Evolutionary conservation across 495 filamentous ascomycete genomes (phyloP), one percentile per base, ranked within the genome.

Genomic region (Tetracladium setigerum): DNA sequence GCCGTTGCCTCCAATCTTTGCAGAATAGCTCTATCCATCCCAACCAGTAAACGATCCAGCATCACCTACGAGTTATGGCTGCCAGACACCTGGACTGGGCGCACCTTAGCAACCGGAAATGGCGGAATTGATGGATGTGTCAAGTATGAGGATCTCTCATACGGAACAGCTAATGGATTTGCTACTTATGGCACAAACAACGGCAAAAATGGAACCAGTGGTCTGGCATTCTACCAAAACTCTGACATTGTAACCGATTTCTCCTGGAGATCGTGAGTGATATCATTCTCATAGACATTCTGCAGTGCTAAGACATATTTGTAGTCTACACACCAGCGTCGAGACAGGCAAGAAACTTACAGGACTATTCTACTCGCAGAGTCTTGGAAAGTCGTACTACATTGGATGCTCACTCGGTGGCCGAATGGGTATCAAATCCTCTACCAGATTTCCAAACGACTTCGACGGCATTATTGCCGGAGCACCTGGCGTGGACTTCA

Each of bases 391-490:
- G 31, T 65, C 56, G 10, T 83, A 83, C 57, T 83, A 74, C 54
- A 57, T 61, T 11, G 74, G 74, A 14, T 84, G 78, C 60, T 81
- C 77, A 0, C 77, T 73, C 0, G 79, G 79, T 30, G 80, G 80
- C 3, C 63, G 76, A 0, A 76, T 81, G 51, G 78, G 78, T 2
- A 48, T 81, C 1, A 73, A 73, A 37, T 66, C 71, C 5, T 65
- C 74, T 2, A 66, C 82, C 51, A 60, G 64, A 44, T 78, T 67
- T 30, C 76, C 78, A 1, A 65, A 69, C 5, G 72, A 71, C 51
- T 81, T 85, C 48, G 83, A 89, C 59, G 85, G 85, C 19, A 77
- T 83, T 2, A 64, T 88, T 6, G 73, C 76, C 15, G 82, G 81
- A 4, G 70, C 78, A 8, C 76, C 71, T 33, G 71, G 67, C 10